Evolutionary conservation across 163 green algal species (phyloP).

Genomic region (Chlamydomonas reinhardtii): DNA sequence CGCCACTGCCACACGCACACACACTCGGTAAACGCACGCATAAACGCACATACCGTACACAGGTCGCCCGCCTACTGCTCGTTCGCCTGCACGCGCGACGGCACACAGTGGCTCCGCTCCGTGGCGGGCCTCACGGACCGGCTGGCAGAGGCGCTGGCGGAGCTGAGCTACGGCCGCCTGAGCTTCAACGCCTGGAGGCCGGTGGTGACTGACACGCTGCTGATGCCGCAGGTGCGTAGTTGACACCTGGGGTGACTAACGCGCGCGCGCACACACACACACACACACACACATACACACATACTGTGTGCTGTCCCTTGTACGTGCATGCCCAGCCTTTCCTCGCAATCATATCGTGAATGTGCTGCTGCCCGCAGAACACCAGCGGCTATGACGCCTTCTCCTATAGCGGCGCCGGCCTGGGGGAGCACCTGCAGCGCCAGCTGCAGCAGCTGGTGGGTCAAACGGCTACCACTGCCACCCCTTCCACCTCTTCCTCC

Average conservation of each 20-base stretch:
- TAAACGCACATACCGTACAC: too few species aligned
- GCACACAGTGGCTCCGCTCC: constrained; percentile 27
- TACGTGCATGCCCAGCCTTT: too few species aligned
- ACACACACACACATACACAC: background rate
- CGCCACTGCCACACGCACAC: too few species aligned
- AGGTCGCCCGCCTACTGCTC: constrained; percentile 52
- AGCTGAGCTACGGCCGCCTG: constrained; percentile 58
- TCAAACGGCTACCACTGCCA: too few species aligned
- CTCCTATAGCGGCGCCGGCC: constrained; percentile 41
- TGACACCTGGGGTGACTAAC: too few species aligned
- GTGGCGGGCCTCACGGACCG: constrained; percentile 52
- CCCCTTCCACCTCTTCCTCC: too few species aligned
- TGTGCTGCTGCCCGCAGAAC: background rate
- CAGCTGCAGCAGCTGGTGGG: constrained; percentile 20
- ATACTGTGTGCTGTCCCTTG: too few species aligned
- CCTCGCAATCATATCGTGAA: too few species aligned
- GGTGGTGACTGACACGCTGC: constrained; percentile 30
- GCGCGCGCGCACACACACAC: background rate
- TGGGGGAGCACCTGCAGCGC: too few species aligned
- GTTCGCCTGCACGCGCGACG: constrained; percentile 59
- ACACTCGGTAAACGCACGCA: too few species aligned
- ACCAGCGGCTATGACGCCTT: constrained; percentile 37
- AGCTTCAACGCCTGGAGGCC: constrained; percentile 39
- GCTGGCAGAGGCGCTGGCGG: constrained; percentile 59
- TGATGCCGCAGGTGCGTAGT: constrained; percentile 8